Evolutionary conservation across 2,329 filamentous ascomycete species (phyloP).

Genomic region (Diplodia corticola): DNA sequence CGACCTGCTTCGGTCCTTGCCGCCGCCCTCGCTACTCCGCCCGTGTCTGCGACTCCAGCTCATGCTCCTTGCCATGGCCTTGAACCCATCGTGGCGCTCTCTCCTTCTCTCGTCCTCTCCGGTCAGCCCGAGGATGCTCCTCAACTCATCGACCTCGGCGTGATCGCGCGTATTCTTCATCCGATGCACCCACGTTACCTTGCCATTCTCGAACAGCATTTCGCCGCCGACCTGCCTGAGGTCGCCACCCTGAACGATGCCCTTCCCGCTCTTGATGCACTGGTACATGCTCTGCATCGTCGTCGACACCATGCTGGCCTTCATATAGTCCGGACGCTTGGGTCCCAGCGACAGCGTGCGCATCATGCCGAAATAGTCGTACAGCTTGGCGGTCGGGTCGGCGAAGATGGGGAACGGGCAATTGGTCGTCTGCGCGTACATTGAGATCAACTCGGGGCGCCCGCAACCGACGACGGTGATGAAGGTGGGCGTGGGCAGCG

Average conservation of each 20-base stretch:
- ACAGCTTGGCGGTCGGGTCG: constrained; percentile 68
- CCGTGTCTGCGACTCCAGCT: constrained; percentile 23
- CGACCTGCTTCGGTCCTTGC: constrained; percentile 27
- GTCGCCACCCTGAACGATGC: constrained; percentile 65
- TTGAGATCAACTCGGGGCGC: constrained; percentile 64
- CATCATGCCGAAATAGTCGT: constrained; percentile 67
- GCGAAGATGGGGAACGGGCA: constrained; percentile 75
- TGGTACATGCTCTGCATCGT: constrained; percentile 60
- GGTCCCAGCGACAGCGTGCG: constrained; percentile 61
- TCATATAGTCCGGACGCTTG: constrained; percentile 64
- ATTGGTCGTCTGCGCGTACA: constrained; percentile 63
- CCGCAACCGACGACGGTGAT: constrained; percentile 74
- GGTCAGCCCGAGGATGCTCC: constrained; percentile 58
- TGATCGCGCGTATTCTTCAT: constrained; percentile 81
- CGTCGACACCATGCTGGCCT: constrained; percentile 48
- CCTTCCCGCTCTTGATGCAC: constrained; percentile 59
- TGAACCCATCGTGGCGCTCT: constrained; percentile 31
- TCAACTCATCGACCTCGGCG: constrained; percentile 67
- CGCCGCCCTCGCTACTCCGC: constrained; percentile 26
- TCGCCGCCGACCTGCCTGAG: constrained; percentile 72
- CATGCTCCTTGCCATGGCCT: constrained; percentile 27
- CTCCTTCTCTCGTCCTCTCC: constrained; percentile 23
- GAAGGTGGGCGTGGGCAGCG: constrained; percentile 58
- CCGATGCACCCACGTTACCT: constrained; percentile 75
- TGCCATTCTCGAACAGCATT: constrained; percentile 73